These are phyloP conservation scores for Termitomyces heimii DNA, from an alignment of 768 basidiomycete genomes.

Conservation along the genomic window DNA sequence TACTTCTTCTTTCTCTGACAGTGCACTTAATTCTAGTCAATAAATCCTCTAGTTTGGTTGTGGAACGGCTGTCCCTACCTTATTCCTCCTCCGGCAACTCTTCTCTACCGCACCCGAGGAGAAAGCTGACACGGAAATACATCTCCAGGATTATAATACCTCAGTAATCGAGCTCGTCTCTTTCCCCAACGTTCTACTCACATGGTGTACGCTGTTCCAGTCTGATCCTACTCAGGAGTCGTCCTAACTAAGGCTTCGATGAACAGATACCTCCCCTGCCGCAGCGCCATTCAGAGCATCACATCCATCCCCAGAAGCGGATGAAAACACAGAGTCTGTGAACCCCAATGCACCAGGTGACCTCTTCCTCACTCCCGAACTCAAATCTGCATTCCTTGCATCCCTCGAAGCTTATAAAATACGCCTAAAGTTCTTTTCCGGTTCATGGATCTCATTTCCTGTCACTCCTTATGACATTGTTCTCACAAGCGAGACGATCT, in stretches of 20 bases:
- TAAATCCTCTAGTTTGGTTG: conserved; percentile 67
- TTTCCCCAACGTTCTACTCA: conserved; percentile 68
- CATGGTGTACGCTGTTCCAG: conserved; percentile 63
- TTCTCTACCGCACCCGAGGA: conserved; percentile 29
- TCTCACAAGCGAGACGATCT: conserved; percentile 92
- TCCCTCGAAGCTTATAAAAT: conserved; percentile 54
- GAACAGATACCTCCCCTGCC: conserved; percentile 58
- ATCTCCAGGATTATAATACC: conserved; percentile 90
- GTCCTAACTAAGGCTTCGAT: background rate
- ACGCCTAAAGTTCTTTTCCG: conserved; percentile 69
- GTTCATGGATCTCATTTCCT: conserved; percentile 69
- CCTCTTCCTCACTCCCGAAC: conserved; percentile 56
- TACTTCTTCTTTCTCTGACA: conserved; percentile 15
- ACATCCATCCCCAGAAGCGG: conserved; percentile 1
- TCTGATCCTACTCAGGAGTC: background rate
- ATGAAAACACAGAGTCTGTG: conserved; percentile 18
- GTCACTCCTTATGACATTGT: conserved; percentile 55
- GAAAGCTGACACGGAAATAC: conserved; percentile 39
- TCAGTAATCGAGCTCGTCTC: conserved; percentile 78
- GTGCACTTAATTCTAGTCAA: background rate
- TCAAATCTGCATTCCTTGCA: conserved; percentile 57
- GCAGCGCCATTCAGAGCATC: conserved; percentile 38
- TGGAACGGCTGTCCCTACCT: conserved; percentile 83
- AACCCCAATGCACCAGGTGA: conserved; percentile 24
- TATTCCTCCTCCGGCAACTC: conserved; percentile 62